phyloP scores from a whole-genome alignment of 495 filamentous ascomycete species.

The Aspergillus saccharolyticus region DNA sequence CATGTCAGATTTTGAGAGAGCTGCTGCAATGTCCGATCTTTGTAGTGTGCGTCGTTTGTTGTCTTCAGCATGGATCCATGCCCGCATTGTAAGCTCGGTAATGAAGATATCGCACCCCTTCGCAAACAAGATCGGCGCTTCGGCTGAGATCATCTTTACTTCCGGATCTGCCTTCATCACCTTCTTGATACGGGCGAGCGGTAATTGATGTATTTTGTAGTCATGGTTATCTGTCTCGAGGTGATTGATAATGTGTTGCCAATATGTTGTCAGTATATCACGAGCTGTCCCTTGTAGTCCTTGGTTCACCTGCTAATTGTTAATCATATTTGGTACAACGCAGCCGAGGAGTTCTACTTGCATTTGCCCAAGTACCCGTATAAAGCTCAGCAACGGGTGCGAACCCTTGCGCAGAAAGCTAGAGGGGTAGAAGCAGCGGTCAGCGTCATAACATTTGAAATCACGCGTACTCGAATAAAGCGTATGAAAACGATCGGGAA shows the following conservation, averaged over 20 bases:
- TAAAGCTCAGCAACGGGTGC: conserved; percentile 83
- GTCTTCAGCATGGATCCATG: conserved; percentile 99
- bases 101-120: conserved; percentile 99
- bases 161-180: conserved; percentile 99
- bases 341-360: conserved; percentile 32
- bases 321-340: background rate
- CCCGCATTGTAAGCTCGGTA: conserved; percentile 97
- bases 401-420: conserved; percentile 72
- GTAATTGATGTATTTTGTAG: conserved; percentile 95
- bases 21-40: conserved; percentile 91
- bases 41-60: conserved; percentile 96
- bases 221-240: conserved; percentile 93
- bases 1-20: conserved; percentile 96
- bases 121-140: conserved; percentile 95
- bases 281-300: conserved; percentile 88
- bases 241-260: conserved; percentile 95
- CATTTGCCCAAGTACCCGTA: conserved; percentile 92
- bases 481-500: background rate
- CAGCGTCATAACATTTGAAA: conserved; percentile 11
- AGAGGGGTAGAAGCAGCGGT: conserved; percentile 11
- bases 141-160: conserved; percentile 99
- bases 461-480: background rate
- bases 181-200: conserved; percentile 96
- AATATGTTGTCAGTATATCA: conserved; percentile 96
- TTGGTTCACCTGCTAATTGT: conserved; percentile 72